Evolutionary conservation across 1,284 basidiomycete genomes (phyloP).

Genomic region (Ganoderma multipileum): DNA sequence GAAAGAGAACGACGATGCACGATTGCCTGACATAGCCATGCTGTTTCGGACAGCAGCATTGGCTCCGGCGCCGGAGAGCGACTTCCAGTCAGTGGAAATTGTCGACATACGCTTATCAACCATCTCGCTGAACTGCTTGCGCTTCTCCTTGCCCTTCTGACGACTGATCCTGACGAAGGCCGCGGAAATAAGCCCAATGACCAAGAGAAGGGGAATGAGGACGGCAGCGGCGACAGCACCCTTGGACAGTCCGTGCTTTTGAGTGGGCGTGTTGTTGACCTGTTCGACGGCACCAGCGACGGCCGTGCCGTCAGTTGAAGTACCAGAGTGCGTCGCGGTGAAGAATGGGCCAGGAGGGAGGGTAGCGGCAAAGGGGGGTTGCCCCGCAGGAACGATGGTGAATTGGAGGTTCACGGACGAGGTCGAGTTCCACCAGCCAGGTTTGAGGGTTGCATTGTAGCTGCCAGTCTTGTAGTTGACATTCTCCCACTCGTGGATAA

Average conservation of each 20-base stretch:
- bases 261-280: conserved; percentile 44
- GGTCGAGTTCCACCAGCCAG: conserved; percentile 83
- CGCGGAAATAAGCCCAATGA: conserved; percentile 53
- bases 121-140: conserved; percentile 71
- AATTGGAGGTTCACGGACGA: conserved; percentile 65
- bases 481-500: conserved; percentile 69
- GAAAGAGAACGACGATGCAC: conserved; percentile 62
- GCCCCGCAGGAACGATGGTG: conserved; percentile 64
- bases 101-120: conserved; percentile 87
- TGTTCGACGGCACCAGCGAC: conserved; percentile 33
- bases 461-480: conserved; percentile 64
- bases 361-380: conserved; percentile 60
- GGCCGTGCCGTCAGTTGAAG: conserved; percentile 43
- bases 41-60: conserved; percentile 75
- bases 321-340: conserved; percentile 62
- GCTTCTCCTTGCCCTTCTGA: conserved; percentile 61
- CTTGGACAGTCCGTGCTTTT: conserved; percentile 51
- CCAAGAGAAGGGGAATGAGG: conserved; percentile 72
- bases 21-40: conserved; percentile 57
- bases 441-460: conserved; percentile 62
- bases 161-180: conserved; percentile 61
- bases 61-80: conserved; percentile 75
- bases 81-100: conserved; percentile 78
- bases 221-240: conserved; percentile 83
- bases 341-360: conserved; percentile 79